These are phyloP conservation scores for Vanderwaltozyma verrucispora DNA, from an alignment of 805 yeast species.

Conservation along the genomic window DNA sequence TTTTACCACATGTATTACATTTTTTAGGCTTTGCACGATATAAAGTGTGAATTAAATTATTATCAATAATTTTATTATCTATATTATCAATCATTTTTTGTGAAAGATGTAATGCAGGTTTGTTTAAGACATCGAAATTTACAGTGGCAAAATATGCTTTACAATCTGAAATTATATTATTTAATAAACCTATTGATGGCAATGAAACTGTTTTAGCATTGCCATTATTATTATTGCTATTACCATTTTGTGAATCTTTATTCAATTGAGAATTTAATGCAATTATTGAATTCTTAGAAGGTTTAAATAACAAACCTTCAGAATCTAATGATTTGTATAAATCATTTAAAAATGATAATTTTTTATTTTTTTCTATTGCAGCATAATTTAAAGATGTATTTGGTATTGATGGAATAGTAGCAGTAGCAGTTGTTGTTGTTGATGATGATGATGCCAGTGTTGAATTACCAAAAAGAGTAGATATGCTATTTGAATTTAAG, in stretches of 20 bases:
- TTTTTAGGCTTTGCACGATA: conserved; percentile 50
- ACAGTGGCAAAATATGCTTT: conserved; percentile 24
- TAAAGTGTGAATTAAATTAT: conserved; percentile 22
- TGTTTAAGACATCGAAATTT: conserved; percentile 21
- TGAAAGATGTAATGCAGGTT: conserved; percentile 23
- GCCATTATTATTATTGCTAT: no score
- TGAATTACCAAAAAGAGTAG: conserved; percentile 16
- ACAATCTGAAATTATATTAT: conserved; percentile 21
- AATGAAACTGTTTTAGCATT: conserved; percentile 1
- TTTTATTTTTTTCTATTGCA: conserved; percentile 12
- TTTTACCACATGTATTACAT: conserved; percentile 82
- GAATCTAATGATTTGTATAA: conserved; percentile 15
- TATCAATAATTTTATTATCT: conserved; percentile 20
- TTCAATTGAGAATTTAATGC: conserved; percentile 17
- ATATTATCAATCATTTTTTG: conserved; percentile 26
- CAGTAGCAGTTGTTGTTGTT: no score
- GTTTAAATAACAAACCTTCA: conserved; percentile 17
- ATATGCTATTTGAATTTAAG: conserved; percentile 5
- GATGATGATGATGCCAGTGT: conserved; percentile 8
- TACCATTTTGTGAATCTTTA: conserved; percentile 4
- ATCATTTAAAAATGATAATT: conserved; percentile 10
- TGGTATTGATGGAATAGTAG: no score
- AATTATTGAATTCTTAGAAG: conserved; percentile 22
- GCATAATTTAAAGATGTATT: conserved; percentile 8
- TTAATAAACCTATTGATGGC: conserved; percentile 17